Conservation (phyloP, 2,329 filamentous ascomycete genomes). For the Paracoccidioides lutzii region DNA sequence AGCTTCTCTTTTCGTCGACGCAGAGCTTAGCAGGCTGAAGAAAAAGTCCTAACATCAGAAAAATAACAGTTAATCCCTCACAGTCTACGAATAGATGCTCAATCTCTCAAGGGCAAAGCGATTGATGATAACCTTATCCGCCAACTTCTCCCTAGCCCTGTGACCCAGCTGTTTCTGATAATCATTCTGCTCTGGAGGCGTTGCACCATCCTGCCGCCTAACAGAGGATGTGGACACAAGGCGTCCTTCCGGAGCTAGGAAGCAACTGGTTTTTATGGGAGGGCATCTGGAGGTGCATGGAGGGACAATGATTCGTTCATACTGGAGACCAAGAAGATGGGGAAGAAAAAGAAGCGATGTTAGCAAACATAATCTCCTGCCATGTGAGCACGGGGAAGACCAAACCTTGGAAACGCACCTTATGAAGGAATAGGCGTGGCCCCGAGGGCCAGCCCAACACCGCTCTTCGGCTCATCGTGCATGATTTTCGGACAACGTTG, state of each 20-base stretch:
- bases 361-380: neutral
- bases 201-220: constrained; percentile 1
- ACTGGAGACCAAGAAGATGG: constrained; percentile 1
- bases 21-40: constrained; percentile 72
- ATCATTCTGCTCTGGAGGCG: neutral
- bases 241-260: constrained; percentile 5
- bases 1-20: constrained; percentile 84
- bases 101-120: neutral
- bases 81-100: neutral
- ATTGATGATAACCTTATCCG: constrained; percentile 25
- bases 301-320: constrained; percentile 3
- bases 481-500: neutral
- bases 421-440: neutral
- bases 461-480: constrained; percentile 3
- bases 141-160: constrained; percentile 32
- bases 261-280: constrained; percentile 8
- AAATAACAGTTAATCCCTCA: neutral
- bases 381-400: no score
- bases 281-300: constrained; percentile 3
- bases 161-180: constrained; percentile 22
- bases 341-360: neutral
- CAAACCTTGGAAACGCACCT: neutral
- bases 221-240: neutral
- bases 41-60: constrained; percentile 56
- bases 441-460: neutral